Evolutionary conservation across 257 asterid genomes (phyloP), one percentile per base, ranked within the genome.

Genomic region (Euphrasia confusa): DNA sequence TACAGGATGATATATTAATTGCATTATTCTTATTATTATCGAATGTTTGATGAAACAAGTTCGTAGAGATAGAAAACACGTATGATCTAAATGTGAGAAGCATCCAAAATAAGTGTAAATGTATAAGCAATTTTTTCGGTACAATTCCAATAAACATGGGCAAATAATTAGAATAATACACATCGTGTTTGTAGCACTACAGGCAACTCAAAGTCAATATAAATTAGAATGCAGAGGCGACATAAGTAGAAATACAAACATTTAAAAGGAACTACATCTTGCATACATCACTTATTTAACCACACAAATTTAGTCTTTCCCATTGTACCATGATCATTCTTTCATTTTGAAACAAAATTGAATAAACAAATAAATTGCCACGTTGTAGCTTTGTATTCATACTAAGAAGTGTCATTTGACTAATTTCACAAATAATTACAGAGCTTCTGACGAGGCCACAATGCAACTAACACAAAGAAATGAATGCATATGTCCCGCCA

Each of bases 261-360:
- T 13, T 33, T 4, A 45, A 4, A 13, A 45, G 52, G 17, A 13
- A 45, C 52, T 45, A 13, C 52, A 13, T 45, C 15, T 45, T 45
- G 18, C 52, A 45, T 45, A 45, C 18, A 45, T 11, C 47, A 40
- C 47, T 52, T 33, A 56, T 47, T n/a, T 37, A 47, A 35, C 12
- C 37, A 33, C 54, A 4, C n/a, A 64, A 35, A 50, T 10, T 10
- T 26, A 24, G 33, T 11, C 50, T 8, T 35, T n/a, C 61, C 60
- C 57, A 48, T 42, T 64, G 61, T 58, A 64, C 10, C 48, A 67
- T 58, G 63, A 30, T 60, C 58, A 55, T 57, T 21, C 32, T 54
- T 18, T 48, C 60, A 62, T n/a, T 45, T 37, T 58, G 44, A 60
- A 64, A 47, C 59, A 54, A 58, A 21, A 37, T 62, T 32, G 30